phyloP scores from a whole-genome alignment of 228 moss, liverwort and hornwort species.

The Sphagnum fallax region DNA sequence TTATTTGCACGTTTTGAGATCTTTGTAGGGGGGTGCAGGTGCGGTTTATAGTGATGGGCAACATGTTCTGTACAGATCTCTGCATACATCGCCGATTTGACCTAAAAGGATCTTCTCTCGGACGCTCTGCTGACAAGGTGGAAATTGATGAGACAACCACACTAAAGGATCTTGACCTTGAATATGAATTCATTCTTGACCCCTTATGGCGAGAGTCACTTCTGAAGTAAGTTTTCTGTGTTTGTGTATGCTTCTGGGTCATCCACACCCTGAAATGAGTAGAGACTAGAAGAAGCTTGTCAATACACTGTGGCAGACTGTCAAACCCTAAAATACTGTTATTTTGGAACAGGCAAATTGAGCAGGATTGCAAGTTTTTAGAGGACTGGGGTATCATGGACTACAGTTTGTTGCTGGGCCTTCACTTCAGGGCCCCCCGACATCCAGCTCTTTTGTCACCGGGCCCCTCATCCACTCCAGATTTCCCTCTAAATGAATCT shows the following conservation, averaged over 20 bases:
- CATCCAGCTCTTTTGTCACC: slow-evolving; percentile 83
- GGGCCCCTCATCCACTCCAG: slow-evolving; percentile 66
- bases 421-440: slow-evolving; percentile 98
- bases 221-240: slow-evolving; percentile 43
- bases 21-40: slow-evolving; percentile 46
- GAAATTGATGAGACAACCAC: slow-evolving; percentile 98
- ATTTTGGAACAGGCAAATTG: slow-evolving; percentile 65
- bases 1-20: too few species aligned
- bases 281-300: too few species aligned
- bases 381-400: slow-evolving; percentile 95
- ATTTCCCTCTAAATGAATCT: slow-evolving; percentile 53
- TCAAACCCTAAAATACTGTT: too few species aligned
- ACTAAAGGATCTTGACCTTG: slow-evolving; percentile 95
- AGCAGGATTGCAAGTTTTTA: slow-evolving; percentile 91
- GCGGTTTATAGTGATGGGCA: slow-evolving; percentile 99
- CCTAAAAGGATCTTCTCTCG: slow-evolving; percentile 96
- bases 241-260: too few species aligned
- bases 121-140: slow-evolving; percentile 91
- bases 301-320: too few species aligned
- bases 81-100: slow-evolving; percentile 98
- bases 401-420: slow-evolving; percentile 92
- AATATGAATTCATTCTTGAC: slow-evolving; percentile 88
- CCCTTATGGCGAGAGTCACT: slow-evolving; percentile 97
- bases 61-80: slow-evolving; percentile 99
- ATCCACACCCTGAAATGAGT: too few species aligned